phyloP scores from a whole-genome alignment of 176 grass and related monocot genomes.

The barley (Hordeum vulgare) region DNA sequence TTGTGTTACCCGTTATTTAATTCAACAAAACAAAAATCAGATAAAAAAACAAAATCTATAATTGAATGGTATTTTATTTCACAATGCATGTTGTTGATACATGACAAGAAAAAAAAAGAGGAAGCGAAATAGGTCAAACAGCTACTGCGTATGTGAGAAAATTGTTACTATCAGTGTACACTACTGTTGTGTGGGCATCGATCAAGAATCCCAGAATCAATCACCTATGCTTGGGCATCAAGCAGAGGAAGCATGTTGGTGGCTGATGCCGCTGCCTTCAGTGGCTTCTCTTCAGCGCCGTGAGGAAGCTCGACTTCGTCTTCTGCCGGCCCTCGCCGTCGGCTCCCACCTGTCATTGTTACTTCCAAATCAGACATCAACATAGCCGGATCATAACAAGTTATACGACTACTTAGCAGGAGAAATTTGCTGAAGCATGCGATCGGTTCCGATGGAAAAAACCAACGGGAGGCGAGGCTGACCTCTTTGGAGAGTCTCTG shows the following conservation, averaged over 20 bases:
- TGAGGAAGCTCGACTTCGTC: slow-evolving; percentile 42
- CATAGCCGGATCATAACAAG: not conserved
- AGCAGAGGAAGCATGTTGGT: too few species aligned
- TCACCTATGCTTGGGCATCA: too few species aligned
- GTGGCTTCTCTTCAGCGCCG: slow-evolving; percentile 46
- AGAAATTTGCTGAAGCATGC: not conserved
- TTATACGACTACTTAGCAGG: not conserved
- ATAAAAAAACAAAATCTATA: too few species aligned
- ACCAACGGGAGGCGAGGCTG: not conserved
- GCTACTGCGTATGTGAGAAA: not conserved
- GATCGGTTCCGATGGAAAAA: not conserved
- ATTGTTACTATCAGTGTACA: not conserved
- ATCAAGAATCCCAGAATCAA: too few species aligned
- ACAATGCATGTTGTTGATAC: too few species aligned
- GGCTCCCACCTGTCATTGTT: slow-evolving; percentile 35
- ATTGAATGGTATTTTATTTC: too few species aligned
- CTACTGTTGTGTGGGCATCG: not conserved
- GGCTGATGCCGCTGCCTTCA: not conserved
- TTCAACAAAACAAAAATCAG: too few species aligned
- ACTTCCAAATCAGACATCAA: not conserved
- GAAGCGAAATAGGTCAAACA: not conserved
- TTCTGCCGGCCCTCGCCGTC: slow-evolving; percentile 28
- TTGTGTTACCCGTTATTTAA: too few species aligned
- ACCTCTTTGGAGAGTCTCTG: slow-evolving; percentile 71
- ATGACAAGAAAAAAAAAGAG: not conserved